Evolutionary conservation across 129 eudicot species (phyloP), one percentile per base, ranked within the genome.

Genomic region (Sambucus nigra): DNA sequence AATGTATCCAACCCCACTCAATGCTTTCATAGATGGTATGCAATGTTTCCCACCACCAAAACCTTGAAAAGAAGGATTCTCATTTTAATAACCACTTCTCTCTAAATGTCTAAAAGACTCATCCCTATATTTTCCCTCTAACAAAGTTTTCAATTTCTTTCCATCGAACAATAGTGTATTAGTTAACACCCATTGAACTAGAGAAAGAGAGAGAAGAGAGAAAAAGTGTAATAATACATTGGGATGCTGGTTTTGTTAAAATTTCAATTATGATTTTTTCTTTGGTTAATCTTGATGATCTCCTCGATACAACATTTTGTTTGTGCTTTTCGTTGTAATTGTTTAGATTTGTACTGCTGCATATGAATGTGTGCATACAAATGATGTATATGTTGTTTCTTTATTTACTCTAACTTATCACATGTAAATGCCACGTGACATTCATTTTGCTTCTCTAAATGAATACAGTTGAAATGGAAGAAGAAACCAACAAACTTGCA

Each of bases 21-120:
- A 64, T 65, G 80, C 87, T 44, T 84, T 77, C 75, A 70, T 88
- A 84, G 86, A 94, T 47, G 97, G 97, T 75, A 88, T 94, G 81
- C 94, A 84, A 65, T 84, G 77, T 68, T 84, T 84, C 42, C 92
- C 86, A 53, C 82, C 87, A 23, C 87, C 94, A 63, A 77, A 92
- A 70, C 73, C 91, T 64, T 88, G 61, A 74, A 21, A 53, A 59
- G n/a, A 7, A 15, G 13, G 31, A 16, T 15, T 13, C 5, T n/a
- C n/a, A n/a, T n/a, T n/a, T n/a, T n/a, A n/a, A n/a, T n/a, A n/a
- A n/a, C n/a, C n/a, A n/a, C n/a, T n/a, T n/a, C n/a, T n/a, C n/a
- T n/a, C n/a, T n/a, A n/a, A n/a, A n/a, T n/a, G n/a, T n/a, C n/a
- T n/a, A n/a, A n/a, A n/a, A n/a, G 13, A 7, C 13, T 35, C 1